Evolutionary conservation across 2,329 filamentous ascomycete species (phyloP).

Genomic region (Diplodia sapinea): DNA sequence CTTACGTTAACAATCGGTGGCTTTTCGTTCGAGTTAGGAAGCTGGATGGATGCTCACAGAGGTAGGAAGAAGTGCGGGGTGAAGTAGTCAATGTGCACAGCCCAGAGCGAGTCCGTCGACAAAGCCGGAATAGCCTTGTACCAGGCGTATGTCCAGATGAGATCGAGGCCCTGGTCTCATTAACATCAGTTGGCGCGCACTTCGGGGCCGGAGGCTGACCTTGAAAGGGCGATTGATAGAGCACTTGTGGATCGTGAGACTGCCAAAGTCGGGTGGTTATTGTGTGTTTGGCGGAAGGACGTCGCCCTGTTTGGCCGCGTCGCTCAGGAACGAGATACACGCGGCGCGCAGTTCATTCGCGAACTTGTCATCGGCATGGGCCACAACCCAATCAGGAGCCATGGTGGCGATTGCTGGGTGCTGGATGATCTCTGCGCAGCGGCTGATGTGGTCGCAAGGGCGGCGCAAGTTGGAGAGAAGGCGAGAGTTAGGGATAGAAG

Average conservation of each 20-base stretch:
- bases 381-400: background rate
- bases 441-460: background rate
- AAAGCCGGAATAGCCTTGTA: background rate
- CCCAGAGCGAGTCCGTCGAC: background rate
- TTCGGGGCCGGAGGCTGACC: background rate
- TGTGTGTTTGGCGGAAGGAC: background rate
- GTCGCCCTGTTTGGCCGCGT: background rate
- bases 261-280: background rate
- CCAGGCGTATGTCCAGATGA: background rate
- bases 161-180: background rate
- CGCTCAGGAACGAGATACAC: background rate
- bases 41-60: background rate
- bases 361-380: background rate
- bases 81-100: slow-evolving; percentile 15
- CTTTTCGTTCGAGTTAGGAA: background rate
- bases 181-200: background rate
- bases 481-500: background rate
- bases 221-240: background rate
- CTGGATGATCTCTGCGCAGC: background rate
- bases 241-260: background rate
- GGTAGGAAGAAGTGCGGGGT: background rate
- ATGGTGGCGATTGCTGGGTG: background rate
- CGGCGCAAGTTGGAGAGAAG: background rate
- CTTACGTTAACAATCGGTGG: background rate
- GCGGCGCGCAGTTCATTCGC: background rate